phyloP scores from a whole-genome alignment of 352 stramenopile genomes.

The Pythium apleroticum region DNA sequence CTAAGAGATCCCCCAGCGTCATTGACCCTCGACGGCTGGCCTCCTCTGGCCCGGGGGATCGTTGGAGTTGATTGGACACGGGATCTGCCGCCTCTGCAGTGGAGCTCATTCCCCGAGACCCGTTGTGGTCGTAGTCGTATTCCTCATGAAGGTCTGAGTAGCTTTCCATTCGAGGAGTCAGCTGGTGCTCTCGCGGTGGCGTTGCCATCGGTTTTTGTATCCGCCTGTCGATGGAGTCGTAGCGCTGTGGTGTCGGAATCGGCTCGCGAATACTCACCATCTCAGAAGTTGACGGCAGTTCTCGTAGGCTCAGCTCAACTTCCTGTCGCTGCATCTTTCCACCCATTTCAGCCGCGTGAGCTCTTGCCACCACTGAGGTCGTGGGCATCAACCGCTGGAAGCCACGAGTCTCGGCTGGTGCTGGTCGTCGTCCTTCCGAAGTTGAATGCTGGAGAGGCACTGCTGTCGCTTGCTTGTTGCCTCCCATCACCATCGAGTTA shows the following conservation, averaged over 20 bases:
- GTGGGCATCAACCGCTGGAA: background rate
- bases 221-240: background rate
- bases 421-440: background rate
- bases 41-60: background rate
- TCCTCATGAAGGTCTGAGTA: background rate
- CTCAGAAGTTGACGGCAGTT: slow-evolving; percentile 45
- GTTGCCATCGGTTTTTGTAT: background rate
- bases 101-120: background rate
- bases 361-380: background rate
- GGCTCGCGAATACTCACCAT: slow-evolving; percentile 36
- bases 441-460: background rate
- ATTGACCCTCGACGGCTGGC: slow-evolving; percentile 3
- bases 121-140: background rate
- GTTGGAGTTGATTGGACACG: background rate
- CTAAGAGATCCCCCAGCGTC: slow-evolving; percentile 22
- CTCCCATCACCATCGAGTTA: background rate
- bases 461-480: background rate
- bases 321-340: background rate
- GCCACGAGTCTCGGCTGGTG: background rate
- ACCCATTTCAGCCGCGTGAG: background rate
- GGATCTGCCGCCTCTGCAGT: background rate
- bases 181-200: background rate
- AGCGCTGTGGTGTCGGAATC: background rate
- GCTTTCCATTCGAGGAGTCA: background rate
- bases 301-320: slow-evolving; percentile 7